Evolutionary conservation across 2,329 filamentous ascomycete genomes (phyloP).

Genomic region (Nigrospora oryzae): DNA sequence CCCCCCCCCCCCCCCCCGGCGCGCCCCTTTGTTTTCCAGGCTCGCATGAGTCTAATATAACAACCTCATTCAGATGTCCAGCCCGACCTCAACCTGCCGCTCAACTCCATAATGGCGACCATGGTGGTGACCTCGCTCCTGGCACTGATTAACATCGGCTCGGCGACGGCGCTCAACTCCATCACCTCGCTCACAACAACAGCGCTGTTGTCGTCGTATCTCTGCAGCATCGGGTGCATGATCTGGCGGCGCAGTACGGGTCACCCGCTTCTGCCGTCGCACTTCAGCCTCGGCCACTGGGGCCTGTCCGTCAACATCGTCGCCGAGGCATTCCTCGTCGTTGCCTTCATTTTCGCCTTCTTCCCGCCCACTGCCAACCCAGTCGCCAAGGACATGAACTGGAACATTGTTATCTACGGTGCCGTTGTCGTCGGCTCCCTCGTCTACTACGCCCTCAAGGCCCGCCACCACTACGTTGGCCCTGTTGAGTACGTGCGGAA

Average conservation of each 20-base stretch:
- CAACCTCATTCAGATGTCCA: constrained; percentile 7
- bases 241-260: constrained; percentile 23
- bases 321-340: constrained; percentile 39
- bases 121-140: constrained; percentile 20
- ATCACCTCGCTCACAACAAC: constrained; percentile 23
- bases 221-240: constrained; percentile 21
- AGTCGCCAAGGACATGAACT: background rate
- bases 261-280: constrained; percentile 20
- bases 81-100: constrained; percentile 17
- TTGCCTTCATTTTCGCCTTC: constrained; percentile 48
- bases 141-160: constrained; percentile 23
- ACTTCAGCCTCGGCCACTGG: constrained; percentile 35
- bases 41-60: too few species aligned
- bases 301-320: constrained; percentile 36
- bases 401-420: background rate
- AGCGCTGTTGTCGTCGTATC: constrained; percentile 22
- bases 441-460: background rate
- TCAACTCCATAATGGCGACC: constrained; percentile 21
- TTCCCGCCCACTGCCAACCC: constrained; percentile 28
- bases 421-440: background rate
- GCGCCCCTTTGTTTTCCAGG: too few species aligned
- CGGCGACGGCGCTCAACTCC: constrained; percentile 22
- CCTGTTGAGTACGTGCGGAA: constrained; percentile 1
- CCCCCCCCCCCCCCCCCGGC: too few species aligned
- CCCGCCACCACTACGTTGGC: background rate